A percentile compares a stretch with the other conserved stretches of the same genome.
These are phyloP conservation scores for Pichia pseudocactophila DNA, from an alignment of 805 yeast species.

Conservation along the genomic window DNA sequence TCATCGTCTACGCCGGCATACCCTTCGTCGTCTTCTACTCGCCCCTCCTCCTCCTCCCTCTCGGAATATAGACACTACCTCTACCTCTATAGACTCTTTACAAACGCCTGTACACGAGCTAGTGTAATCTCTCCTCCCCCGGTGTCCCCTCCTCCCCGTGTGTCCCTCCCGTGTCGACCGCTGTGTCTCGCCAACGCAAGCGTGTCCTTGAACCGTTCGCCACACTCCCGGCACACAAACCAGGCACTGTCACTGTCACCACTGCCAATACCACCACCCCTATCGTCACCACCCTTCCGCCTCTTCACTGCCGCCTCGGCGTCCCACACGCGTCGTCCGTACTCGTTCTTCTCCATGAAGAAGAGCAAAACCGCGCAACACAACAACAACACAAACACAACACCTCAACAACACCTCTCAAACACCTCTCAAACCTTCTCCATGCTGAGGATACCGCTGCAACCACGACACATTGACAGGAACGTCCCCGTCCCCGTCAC, in stretches of 20 bases:
- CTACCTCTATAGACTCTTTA: too few species aligned
- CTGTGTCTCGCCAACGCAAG: slow-evolving; percentile 76
- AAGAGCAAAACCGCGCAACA: too few species aligned
- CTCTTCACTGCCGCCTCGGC: slow-evolving; percentile 42
- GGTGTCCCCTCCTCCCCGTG: slow-evolving; percentile 23
- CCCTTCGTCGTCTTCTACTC: slow-evolving; percentile 33
- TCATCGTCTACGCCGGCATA: slow-evolving; percentile 77
- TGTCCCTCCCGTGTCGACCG: slow-evolving; percentile 28
- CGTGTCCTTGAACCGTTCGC: slow-evolving; percentile 73
- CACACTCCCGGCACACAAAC: slow-evolving; percentile 75
- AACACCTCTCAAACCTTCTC: too few species aligned
- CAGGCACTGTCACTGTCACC: slow-evolving; percentile 48
- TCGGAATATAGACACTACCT: background rate
- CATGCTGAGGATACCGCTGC: slow-evolving; percentile 3
- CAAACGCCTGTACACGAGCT: slow-evolving; percentile 34
- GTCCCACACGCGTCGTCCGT: slow-evolving; percentile 69
- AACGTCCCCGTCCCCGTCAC: background rate
- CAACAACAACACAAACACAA: too few species aligned
- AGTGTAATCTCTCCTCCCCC: slow-evolving; percentile 34
- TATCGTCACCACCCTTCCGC: slow-evolving; percentile 3
- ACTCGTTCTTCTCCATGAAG: slow-evolving; percentile 10
- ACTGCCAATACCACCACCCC: background rate
- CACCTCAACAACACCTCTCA: too few species aligned
- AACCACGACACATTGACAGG: slow-evolving; percentile 3
- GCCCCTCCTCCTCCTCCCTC: background rate